Evolutionary conservation across 768 basidiomycete species (phyloP).

Genomic region (Boletus edulis): DNA sequence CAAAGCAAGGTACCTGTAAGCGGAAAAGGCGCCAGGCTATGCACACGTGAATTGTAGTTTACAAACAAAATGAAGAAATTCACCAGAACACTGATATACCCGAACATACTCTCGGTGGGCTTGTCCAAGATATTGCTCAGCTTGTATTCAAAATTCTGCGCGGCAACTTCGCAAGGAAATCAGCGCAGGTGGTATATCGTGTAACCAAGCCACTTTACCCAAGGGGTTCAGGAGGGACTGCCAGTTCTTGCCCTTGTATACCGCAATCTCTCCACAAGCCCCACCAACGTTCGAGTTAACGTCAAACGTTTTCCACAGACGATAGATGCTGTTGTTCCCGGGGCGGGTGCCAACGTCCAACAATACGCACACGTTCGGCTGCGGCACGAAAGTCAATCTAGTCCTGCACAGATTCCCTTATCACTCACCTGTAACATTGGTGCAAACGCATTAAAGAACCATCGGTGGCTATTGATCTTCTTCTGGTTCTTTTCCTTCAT

Average conservation of each 20-base stretch:
- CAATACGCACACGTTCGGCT: conserved; percentile 91
- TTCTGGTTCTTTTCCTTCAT: conserved; percentile 94
- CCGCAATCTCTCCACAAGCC: conserved; percentile 96
- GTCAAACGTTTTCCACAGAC: conserved; percentile 94
- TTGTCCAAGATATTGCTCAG: conserved; percentile 89
- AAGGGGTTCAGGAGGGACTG: conserved; percentile 78
- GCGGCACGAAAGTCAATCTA: not conserved
- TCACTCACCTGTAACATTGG: conserved; percentile 69
- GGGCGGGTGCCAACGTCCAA: conserved; percentile 95
- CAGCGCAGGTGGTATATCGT: not conserved
- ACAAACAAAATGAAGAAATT: conserved; percentile 14
- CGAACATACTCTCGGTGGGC: conserved; percentile 84
- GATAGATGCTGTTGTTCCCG: conserved; percentile 83
- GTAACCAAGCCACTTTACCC: conserved; percentile 41
- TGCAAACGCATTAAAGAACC: conserved; percentile 96
- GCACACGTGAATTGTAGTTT: conserved; percentile 8
- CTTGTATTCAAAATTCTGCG: conserved; percentile 97
- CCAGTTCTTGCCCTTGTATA: conserved; percentile 91
- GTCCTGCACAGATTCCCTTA: not conserved
- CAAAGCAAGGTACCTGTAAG: conserved; percentile 86
- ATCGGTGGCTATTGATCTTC: conserved; percentile 95
- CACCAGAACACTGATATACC: conserved; percentile 94
- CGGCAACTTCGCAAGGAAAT: conserved; percentile 56
- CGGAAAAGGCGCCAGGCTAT: conserved; percentile 92
- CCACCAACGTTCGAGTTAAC: conserved; percentile 90